Percentiles rank a stretch among this genome's conserved stretches.
phyloP scores from a whole-genome alignment of 2,329 filamentous ascomycete species.

The Sporothrix humicola region DNA sequence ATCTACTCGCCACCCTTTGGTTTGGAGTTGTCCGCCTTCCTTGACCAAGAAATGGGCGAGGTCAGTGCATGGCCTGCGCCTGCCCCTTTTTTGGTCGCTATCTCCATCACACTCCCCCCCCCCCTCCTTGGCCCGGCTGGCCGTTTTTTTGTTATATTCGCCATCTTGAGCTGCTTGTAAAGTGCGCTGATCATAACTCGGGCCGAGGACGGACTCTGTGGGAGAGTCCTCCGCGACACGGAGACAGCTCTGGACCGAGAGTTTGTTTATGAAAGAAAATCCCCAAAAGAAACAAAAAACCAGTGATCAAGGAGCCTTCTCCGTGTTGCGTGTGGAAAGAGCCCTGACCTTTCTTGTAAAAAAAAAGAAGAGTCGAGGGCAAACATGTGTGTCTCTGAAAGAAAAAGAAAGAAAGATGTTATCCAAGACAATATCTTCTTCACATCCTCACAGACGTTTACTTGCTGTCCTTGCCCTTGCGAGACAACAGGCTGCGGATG shows the following conservation, averaged over 20 bases:
- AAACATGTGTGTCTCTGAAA: too few species aligned
- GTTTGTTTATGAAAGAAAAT: neutral
- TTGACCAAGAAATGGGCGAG: neutral
- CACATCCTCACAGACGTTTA: neutral
- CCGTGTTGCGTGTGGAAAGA: neutral
- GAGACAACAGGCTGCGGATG: constrained; percentile 32
- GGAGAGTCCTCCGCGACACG: neutral
- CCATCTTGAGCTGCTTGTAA: neutral
- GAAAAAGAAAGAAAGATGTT: neutral
- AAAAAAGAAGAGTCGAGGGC: too few species aligned
- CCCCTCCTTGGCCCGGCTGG: neutral
- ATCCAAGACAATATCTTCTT: too few species aligned
- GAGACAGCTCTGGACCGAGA: neutral
- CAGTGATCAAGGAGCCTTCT: neutral
- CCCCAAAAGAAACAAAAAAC: neutral
- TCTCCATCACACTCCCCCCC: neutral
- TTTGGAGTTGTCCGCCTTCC: too few species aligned
- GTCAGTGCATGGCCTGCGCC: neutral
- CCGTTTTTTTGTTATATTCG: neutral
- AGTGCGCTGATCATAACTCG: neutral
- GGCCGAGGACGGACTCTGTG: neutral
- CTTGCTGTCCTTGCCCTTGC: constrained; percentile 19
- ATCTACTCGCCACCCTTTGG: too few species aligned
- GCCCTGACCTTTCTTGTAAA: neutral
- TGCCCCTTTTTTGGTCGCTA: neutral